A percentile compares a stretch with the other conserved stretches of the same genome.
phyloP scores from a whole-genome alignment of 2,329 filamentous ascomycete genomes.

The Phialocephala subalpina region DNA sequence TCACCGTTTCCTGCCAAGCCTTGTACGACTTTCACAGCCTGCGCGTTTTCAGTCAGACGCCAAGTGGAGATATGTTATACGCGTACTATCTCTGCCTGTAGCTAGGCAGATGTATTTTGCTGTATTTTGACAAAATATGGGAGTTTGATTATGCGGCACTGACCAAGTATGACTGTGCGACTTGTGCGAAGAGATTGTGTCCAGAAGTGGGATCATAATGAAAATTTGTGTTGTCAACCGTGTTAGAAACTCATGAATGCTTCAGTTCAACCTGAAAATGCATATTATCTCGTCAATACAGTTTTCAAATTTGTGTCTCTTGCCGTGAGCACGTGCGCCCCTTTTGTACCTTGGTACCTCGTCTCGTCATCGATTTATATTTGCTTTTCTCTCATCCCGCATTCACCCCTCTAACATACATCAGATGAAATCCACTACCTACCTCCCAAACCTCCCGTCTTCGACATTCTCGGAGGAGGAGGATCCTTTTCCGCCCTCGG shows the following conservation, averaged over 20 bases:
- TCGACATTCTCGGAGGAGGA: constrained; percentile 85
- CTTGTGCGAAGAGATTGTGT: not conserved
- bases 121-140: too few species aligned
- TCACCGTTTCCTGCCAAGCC: constrained; percentile 11
- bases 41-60: not conserved
- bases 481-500: constrained; percentile 88
- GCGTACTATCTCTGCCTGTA: not conserved
- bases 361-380: not conserved
- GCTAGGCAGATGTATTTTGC: not conserved
- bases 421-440: constrained; percentile 91
- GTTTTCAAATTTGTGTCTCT: not conserved
- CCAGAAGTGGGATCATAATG: not conserved
- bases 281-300: not conserved
- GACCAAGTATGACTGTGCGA: not conserved
- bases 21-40: not conserved
- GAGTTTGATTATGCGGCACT: not conserved
- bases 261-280: not conserved
- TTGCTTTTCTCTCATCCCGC: constrained; percentile 11
- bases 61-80: not conserved
- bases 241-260: not conserved
- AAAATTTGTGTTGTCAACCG: not conserved
- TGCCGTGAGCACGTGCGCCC: not conserved
- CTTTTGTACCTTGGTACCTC: not conserved
- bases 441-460: constrained; percentile 71
- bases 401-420: constrained; percentile 24